These are phyloP conservation scores for Dactylellina haptotyla DNA, from an alignment of 2,329 filamentous ascomycete genomes.

Conservation along the genomic window DNA sequence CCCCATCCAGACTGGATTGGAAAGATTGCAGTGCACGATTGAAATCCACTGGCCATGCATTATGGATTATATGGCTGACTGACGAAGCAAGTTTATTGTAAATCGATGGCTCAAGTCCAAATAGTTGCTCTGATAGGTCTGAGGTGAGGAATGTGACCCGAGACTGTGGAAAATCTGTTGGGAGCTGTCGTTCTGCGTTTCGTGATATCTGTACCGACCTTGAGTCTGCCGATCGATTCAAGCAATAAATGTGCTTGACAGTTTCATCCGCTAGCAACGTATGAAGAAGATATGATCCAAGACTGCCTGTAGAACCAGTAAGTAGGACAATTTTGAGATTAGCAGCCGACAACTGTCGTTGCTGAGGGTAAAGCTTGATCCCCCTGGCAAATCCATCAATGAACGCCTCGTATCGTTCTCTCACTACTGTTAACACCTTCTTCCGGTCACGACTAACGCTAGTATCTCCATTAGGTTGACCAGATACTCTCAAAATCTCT, in stretches of 20 bases:
- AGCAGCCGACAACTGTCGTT: neutral
- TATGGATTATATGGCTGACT: conserved; percentile 68
- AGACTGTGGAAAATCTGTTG: conserved; percentile 47
- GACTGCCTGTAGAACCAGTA: conserved; percentile 62
- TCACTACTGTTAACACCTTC: neutral
- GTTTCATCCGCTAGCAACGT: conserved; percentile 58
- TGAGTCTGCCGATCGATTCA: conserved; percentile 63
- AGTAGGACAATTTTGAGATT: conserved; percentile 60
- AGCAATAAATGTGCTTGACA: conserved; percentile 60
- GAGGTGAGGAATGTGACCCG: conserved; percentile 63
- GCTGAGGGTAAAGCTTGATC: neutral
- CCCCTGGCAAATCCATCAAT: neutral
- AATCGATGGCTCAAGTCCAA: conserved; percentile 63
- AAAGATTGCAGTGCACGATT: conserved; percentile 66
- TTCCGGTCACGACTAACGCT: neutral
- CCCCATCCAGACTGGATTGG: conserved; percentile 65
- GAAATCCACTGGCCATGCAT: conserved; percentile 69
- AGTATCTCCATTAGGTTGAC: neutral
- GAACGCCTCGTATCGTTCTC: conserved; percentile 1
- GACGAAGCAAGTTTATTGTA: conserved; percentile 62
- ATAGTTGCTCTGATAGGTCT: conserved; percentile 64
- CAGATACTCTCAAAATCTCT: neutral
- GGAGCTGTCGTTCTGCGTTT: conserved; percentile 60
- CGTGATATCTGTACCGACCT: conserved; percentile 54
- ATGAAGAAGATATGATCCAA: conserved; percentile 63